A percentile compares a stretch with the other conserved stretches of the same genome.
Conservation (phyloP, 2,329 filamentous ascomycete species). For the Calonectria fujianensis region DNA sequence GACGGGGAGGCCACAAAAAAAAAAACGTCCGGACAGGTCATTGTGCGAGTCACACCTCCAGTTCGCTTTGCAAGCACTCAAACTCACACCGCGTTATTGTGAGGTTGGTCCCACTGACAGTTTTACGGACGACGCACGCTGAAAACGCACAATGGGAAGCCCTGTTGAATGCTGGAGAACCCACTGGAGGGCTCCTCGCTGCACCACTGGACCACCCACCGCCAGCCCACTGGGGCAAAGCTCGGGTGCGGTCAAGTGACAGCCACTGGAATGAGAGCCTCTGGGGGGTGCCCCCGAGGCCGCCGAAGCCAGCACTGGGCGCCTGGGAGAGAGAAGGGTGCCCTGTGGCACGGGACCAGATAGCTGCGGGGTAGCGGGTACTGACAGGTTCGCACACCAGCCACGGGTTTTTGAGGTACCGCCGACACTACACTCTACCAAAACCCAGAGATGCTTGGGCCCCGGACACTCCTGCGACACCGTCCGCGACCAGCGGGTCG, state of each 20-base stretch:
- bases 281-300: conserved; percentile 48
- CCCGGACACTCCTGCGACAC: conserved; percentile 46
- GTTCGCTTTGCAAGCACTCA: conserved; percentile 15
- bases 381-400: conserved; percentile 36
- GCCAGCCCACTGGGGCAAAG: conserved; percentile 37
- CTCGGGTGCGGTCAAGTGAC: conserved; percentile 54
- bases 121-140: conserved; percentile 15
- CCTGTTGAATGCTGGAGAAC: conserved; percentile 35
- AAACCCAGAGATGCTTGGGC: conserved; percentile 45
- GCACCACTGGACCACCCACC: conserved; percentile 21
- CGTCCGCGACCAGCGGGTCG: conserved; percentile 38
- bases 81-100: conserved; percentile 33
- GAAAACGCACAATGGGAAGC: conserved; percentile 36
- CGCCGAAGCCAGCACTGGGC: conserved; percentile 51
- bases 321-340: conserved; percentile 40
- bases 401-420: conserved; percentile 46
- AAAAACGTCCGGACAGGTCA: conserved; percentile 20
- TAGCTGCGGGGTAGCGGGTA: conserved; percentile 51
- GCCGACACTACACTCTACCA: conserved; percentile 48
- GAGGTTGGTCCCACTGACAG: conserved; percentile 21
- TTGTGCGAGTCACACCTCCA: conserved; percentile 24
- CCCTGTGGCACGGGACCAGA: conserved; percentile 41
- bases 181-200: conserved; percentile 34
- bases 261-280: conserved; percentile 47
- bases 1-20: conserved; percentile 10